phyloP scores from a whole-genome alignment of 148 eudicot genomes.

The Rhododendron ferrugineum region DNA sequence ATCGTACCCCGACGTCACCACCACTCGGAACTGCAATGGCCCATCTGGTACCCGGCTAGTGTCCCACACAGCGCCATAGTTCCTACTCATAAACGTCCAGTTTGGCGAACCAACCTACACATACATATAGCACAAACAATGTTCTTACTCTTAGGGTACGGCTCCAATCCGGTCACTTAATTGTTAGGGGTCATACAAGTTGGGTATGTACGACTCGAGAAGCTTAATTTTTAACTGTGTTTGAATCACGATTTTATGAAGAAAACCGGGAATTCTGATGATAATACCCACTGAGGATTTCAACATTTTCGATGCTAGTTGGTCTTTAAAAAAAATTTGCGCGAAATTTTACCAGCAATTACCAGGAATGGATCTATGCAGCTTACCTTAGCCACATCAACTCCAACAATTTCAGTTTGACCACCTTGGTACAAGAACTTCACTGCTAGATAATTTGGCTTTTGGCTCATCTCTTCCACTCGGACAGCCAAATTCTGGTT shows the following conservation, averaged over 20 bases:
- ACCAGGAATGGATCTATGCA: not conserved
- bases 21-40: constrained; percentile 52
- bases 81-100: constrained; percentile 55
- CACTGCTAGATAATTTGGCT: constrained; percentile 63
- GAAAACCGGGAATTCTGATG: not conserved
- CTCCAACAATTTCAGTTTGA: constrained; percentile 71
- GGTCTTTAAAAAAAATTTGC: not conserved
- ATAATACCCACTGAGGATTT: not conserved
- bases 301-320: not conserved
- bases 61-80: constrained; percentile 75
- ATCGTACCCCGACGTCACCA: constrained; percentile 62
- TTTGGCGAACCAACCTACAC: constrained; percentile 48
- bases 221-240: not conserved
- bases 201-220: not conserved
- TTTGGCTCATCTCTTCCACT: constrained; percentile 64
- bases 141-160: no score
- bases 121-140: not conserved
- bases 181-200: not conserved
- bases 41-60: constrained; percentile 55
- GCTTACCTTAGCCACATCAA: constrained; percentile 61
- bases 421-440: constrained; percentile 85
- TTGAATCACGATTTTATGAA: not conserved
- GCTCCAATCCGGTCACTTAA: not conserved
- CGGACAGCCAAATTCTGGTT: constrained; percentile 56
- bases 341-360: not conserved